A percentile compares a stretch with the other conserved stretches of the same genome.
Conservation (phyloP, 352 stramenopile genomes). For the Phytophthora capsici region DNA sequence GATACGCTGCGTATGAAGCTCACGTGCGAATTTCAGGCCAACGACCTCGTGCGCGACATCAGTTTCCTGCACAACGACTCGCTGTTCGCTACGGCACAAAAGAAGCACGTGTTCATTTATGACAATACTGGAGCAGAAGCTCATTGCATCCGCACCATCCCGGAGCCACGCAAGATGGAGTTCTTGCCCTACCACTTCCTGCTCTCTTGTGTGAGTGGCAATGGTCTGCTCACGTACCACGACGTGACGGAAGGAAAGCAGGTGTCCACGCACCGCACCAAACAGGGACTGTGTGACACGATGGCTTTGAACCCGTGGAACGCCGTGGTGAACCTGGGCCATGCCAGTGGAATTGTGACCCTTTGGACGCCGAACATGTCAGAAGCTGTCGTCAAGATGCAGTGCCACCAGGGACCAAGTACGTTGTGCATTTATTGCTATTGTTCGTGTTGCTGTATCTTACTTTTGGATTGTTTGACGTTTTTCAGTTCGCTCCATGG, state of each 20-base stretch:
- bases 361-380: slow-evolving; percentile 97
- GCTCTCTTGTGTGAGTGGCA: slow-evolving; percentile 94
- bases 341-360: slow-evolving; percentile 98
- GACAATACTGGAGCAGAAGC: slow-evolving; percentile 97
- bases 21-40: slow-evolving; percentile 94
- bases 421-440: slow-evolving; percentile 37
- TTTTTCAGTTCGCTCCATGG: slow-evolving; percentile 86
- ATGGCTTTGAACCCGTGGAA: slow-evolving; percentile 98
- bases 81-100: slow-evolving; percentile 96
- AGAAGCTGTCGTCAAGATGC: slow-evolving; percentile 96
- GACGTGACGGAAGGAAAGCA: slow-evolving; percentile 96
- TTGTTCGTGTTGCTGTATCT: slow-evolving; percentile 8
- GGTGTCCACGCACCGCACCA: slow-evolving; percentile 92
- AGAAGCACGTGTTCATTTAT: slow-evolving; percentile 99
- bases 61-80: slow-evolving; percentile 98
- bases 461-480: slow-evolving; percentile 14
- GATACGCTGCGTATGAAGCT: slow-evolving; percentile 93
- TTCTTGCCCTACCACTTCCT: slow-evolving; percentile 99
- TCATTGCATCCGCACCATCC: slow-evolving; percentile 94
- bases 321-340: slow-evolving; percentile 96
- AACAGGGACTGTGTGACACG: slow-evolving; percentile 91
- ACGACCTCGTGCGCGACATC: slow-evolving; percentile 95
- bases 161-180: slow-evolving; percentile 92
- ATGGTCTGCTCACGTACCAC: slow-evolving; percentile 93
- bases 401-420: slow-evolving; percentile 96